Evolutionary conservation across 768 basidiomycete species (phyloP).

Genomic region (Amanita subjunquillea): DNA sequence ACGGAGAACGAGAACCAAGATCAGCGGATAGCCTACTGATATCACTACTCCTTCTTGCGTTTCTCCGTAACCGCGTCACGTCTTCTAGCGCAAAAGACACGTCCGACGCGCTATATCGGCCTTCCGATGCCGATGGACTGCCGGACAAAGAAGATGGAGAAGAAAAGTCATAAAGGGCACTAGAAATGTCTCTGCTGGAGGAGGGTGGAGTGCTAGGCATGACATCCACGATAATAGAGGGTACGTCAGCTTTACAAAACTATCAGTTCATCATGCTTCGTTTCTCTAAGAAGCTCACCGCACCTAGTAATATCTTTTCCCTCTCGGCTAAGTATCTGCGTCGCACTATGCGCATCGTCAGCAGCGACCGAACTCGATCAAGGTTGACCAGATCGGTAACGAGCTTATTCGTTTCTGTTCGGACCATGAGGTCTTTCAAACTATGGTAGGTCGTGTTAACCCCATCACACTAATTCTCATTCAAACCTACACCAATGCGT

Average conservation of each 20-base stretch:
- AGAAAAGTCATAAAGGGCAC: conserved; percentile 21
- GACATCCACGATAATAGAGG: conserved; percentile 59
- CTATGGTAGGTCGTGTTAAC: conserved; percentile 26
- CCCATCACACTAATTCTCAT: background rate
- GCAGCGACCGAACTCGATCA: conserved; percentile 72
- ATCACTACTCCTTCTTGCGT: conserved; percentile 45
- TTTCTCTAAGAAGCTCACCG: conserved; percentile 23
- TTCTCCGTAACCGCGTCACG: conserved; percentile 41
- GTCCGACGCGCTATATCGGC: conserved; percentile 30
- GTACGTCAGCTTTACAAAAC: conserved; percentile 39
- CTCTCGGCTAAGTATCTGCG: conserved; percentile 50
- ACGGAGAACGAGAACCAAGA: conserved; percentile 38
- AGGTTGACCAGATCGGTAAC: conserved; percentile 80
- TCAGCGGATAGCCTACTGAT: conserved; percentile 51
- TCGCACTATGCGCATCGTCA: conserved; percentile 68
- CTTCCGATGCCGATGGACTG: conserved; percentile 28
- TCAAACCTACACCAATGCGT: conserved; percentile 71
- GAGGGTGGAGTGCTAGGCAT: conserved; percentile 43
- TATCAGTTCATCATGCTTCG: background rate
- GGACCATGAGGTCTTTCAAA: conserved; percentile 67
- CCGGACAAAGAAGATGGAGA: conserved; percentile 17
- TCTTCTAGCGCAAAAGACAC: conserved; percentile 35
- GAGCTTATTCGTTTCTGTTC: conserved; percentile 68
- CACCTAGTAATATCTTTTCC: conserved; percentile 27
- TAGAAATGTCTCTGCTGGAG: conserved; percentile 47